Evolutionary conservation across 768 basidiomycete species (phyloP).

Genomic region (Auriscalpium vulgare): DNA sequence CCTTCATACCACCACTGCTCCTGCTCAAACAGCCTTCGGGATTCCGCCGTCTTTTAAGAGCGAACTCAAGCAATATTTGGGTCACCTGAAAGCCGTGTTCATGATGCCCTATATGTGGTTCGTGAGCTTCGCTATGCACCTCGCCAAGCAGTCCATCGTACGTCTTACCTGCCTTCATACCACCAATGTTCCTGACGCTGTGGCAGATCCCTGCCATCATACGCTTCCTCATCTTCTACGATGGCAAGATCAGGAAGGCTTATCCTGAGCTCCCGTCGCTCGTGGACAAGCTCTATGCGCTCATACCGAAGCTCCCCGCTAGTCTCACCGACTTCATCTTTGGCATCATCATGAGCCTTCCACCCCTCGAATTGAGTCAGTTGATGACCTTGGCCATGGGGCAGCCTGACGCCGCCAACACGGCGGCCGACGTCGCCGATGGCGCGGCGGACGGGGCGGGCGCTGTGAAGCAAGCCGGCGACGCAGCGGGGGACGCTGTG

Average conservation of each 20-base stretch:
- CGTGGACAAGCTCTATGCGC: not conserved
- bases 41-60: not conserved
- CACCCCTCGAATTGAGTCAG: not conserved
- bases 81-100: slow-evolving; percentile 4
- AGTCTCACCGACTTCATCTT: slow-evolving; percentile 1
- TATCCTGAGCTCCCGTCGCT: slow-evolving; percentile 12
- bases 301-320: slow-evolving; percentile 8
- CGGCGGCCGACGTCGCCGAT: too few relatives aligned
- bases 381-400: too few relatives aligned
- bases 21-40: not conserved
- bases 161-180: not conserved
- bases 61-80: not conserved
- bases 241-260: not conserved
- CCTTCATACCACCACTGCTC: not conserved
- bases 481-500: too few relatives aligned
- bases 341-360: not conserved
- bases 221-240: slow-evolving; percentile 7
- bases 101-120: slow-evolving; percentile 9
- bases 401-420: too few relatives aligned
- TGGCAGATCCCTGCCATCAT: not conserved
- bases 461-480: too few relatives aligned
- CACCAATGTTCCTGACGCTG: not conserved
- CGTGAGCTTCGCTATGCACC: not conserved
- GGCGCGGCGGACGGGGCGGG: too few relatives aligned
- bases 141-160: slow-evolving; percentile 2